Conservation (phyloP, 169 alveolate genomes). For the Cryptosporidium meleagridis region DNA sequence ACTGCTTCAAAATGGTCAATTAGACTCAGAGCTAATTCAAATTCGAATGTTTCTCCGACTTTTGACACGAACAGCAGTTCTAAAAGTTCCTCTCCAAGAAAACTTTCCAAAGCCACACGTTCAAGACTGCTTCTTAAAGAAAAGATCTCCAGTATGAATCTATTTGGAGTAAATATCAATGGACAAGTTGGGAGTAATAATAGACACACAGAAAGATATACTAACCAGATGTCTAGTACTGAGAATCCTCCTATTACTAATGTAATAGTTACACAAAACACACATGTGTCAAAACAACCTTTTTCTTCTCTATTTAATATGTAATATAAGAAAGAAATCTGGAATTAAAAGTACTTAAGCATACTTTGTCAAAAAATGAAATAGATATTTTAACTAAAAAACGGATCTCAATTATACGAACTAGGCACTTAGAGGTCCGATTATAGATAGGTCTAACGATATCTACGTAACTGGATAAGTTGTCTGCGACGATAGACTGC, state of each 20-base stretch:
- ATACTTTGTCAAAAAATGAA: not conserved
- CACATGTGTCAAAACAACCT: slow-evolving; percentile 18
- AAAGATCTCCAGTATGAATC: not conserved
- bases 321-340: not conserved
- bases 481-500: slow-evolving; percentile 96
- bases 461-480: slow-evolving; percentile 93
- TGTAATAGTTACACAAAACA: slow-evolving; percentile 16
- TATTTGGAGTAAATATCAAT: not conserved
- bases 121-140: slow-evolving; percentile 33
- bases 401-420: not conserved
- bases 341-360: slow-evolving; percentile 1
- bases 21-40: slow-evolving; percentile 13
- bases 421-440: slow-evolving; percentile 11
- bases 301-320: slow-evolving; percentile 47
- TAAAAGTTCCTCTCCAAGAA: not conserved
- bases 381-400: not conserved
- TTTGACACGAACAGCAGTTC: not conserved
- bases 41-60: not conserved
- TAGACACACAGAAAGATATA: not conserved
- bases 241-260: not conserved
- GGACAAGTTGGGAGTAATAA: not conserved
- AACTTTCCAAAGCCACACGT: slow-evolving; percentile 19
- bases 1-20: slow-evolving; percentile 46
- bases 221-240: not conserved
- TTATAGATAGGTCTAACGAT: slow-evolving; percentile 87